Conservation (phyloP, 2,329 filamentous ascomycete species). For the Pseudofabraea citricarpa region DNA sequence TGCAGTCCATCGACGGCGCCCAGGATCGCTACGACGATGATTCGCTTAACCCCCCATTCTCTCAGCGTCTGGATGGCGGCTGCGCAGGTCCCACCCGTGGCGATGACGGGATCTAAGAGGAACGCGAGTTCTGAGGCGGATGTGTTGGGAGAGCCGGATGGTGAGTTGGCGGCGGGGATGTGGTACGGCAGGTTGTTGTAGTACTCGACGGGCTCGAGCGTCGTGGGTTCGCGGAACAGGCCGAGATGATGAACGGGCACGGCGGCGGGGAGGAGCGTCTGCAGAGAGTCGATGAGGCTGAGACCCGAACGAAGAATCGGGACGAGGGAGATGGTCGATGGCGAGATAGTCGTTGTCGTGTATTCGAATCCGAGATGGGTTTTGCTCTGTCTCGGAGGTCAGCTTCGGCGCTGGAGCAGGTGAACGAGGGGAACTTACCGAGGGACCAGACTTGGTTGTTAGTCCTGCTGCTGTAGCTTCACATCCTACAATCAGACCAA, state of each 20-base stretch:
- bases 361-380: conserved; percentile 78
- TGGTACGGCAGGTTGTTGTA: conserved; percentile 94
- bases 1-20: conserved; percentile 67
- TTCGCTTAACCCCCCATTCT: conserved; percentile 85
- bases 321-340: conserved; percentile 71
- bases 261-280: conserved; percentile 73
- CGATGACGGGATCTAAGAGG: conserved; percentile 87
- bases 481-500: conserved; percentile 73
- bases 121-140: conserved; percentile 62
- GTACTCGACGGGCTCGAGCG: conserved; percentile 88
- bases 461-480: conserved; percentile 71
- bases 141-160: conserved; percentile 33
- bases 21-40: conserved; percentile 73
- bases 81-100: conserved; percentile 83
- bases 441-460: conserved; percentile 50
- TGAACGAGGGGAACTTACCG: conserved; percentile 42
- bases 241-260: conserved; percentile 90
- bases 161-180: conserved; percentile 35
- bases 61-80: conserved; percentile 84
- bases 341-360: conserved; percentile 52
- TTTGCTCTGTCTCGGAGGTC: conserved; percentile 49
- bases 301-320: conserved; percentile 91
- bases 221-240: conserved; percentile 85
- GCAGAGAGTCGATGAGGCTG: conserved; percentile 80
- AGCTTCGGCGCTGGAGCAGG: not conserved